These are phyloP conservation scores for Geotrichum klebahnii DNA, from an alignment of 1,139 yeast species.

Conservation along the genomic window DNA sequence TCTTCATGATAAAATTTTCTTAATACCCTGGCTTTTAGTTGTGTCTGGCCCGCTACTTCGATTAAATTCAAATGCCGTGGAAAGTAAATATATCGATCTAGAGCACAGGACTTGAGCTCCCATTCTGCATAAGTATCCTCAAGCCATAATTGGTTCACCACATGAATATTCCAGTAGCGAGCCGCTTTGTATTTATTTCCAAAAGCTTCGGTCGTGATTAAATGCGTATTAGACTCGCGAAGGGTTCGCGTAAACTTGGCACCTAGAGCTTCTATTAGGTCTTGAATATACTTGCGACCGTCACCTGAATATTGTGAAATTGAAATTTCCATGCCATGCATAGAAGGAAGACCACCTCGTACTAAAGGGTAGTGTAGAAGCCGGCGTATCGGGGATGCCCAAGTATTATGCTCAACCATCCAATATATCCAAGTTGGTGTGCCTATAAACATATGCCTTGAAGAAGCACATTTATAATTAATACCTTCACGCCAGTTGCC, in stretches of 20 bases:
- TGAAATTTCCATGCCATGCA: constrained; percentile 54
- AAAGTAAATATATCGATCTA: constrained; percentile 48
- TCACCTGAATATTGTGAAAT: constrained; percentile 84
- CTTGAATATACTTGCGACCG: constrained; percentile 65
- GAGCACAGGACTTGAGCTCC: constrained; percentile 47
- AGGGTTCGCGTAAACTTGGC: constrained; percentile 48
- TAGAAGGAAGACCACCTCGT: constrained; percentile 47
- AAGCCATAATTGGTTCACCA: constrained; percentile 82
- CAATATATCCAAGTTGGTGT: constrained; percentile 27
- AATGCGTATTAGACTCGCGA: constrained; percentile 42
- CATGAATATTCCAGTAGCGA: constrained; percentile 52
- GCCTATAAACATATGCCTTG: constrained; percentile 12
- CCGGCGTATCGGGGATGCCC: constrained; percentile 55
- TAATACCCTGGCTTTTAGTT: too few species aligned
- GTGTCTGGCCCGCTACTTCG: neutral
- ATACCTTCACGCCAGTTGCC: constrained; percentile 62
- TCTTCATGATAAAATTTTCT: too few species aligned
- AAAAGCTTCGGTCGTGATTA: constrained; percentile 60
- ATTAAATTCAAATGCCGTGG: constrained; percentile 33
- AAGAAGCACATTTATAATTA: constrained; percentile 42
- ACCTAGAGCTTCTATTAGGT: constrained; percentile 63
- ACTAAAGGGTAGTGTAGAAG: constrained; percentile 72
- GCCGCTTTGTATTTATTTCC: constrained; percentile 81
- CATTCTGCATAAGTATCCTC: constrained; percentile 71
- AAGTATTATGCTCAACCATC: constrained; percentile 53